phyloP scores from a whole-genome alignment of 768 basidiomycete species.

The Mycena alexandri region DNA sequence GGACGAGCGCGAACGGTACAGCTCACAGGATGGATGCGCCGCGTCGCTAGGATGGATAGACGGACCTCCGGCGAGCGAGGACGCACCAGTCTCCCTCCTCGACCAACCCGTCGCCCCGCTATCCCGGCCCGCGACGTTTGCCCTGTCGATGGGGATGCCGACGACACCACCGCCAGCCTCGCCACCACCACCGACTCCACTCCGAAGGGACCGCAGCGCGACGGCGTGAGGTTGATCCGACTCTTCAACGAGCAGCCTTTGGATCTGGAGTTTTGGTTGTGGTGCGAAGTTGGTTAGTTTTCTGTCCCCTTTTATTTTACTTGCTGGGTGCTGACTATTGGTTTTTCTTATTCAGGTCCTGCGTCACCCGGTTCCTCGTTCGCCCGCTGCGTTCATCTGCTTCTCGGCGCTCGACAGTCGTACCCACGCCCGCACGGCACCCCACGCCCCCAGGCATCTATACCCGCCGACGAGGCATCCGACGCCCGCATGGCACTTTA shows the following conservation, averaged over 20 bases:
- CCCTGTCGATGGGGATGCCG: constrained; percentile 4
- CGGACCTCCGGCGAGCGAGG: constrained; percentile 10
- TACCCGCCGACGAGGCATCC: no score
- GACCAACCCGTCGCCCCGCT: constrained; percentile 15
- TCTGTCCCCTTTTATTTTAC: neutral
- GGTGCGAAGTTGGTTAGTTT: constrained; percentile 3
- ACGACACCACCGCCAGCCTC: neutral
- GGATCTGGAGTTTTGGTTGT: constrained; percentile 4
- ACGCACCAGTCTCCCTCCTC: neutral
- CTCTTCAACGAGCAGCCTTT: constrained; percentile 21
- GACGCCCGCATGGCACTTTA: no score
- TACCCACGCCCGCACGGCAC: constrained; percentile 11
- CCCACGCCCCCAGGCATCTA: constrained; percentile 8
- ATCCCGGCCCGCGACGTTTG: neutral
- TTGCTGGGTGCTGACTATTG: neutral
- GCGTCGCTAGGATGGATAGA: constrained; percentile 3
- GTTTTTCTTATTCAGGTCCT: neutral
- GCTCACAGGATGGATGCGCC: neutral
- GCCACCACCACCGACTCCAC: constrained; percentile 3
- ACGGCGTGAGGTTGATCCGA: constrained; percentile 20
- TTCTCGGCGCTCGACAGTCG: constrained; percentile 3
- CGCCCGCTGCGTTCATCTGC: constrained; percentile 4
- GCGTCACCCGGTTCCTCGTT: neutral
- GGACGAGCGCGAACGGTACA: neutral
- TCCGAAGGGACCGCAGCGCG: constrained; percentile 19